A percentile compares a stretch with the other conserved stretches of the same genome.
Evolutionary conservation across 169 alveolate species (phyloP).

Genomic region (Pseudocohnilembus persalinus): DNA sequence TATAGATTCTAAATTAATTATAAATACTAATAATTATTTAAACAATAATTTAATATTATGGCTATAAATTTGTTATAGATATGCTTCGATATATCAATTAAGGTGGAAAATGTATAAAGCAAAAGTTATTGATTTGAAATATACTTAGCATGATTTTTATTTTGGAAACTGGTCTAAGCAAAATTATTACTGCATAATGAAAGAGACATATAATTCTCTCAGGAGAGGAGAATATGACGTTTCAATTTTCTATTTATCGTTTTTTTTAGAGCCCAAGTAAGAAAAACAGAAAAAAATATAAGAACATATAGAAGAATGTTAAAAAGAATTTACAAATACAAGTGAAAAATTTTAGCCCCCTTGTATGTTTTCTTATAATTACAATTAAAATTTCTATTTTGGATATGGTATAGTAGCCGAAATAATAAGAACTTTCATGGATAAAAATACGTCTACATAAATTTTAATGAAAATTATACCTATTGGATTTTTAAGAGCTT

Average conservation of each 20-base stretch:
- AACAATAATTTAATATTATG: not conserved
- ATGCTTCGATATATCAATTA: constrained; percentile 1
- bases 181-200: not conserved
- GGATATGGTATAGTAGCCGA: constrained; percentile 4
- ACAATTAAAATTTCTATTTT: not conserved
- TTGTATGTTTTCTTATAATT: constrained; percentile 8
- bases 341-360: not conserved
- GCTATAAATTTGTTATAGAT: not conserved
- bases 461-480: not conserved
- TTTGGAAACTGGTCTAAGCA: constrained; percentile 7
- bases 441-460: not conserved
- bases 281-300: not conserved
- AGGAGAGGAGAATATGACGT: constrained; percentile 16
- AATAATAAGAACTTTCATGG: not conserved
- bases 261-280: not conserved
- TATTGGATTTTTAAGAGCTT: not conserved
- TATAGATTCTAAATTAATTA: too few relatives aligned
- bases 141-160: not conserved
- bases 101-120: not conserved
- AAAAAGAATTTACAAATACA: not conserved
- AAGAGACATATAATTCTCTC: constrained; percentile 6
- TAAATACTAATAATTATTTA: too few relatives aligned
- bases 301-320: not conserved
- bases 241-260: constrained; percentile 4
- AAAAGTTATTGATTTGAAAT: not conserved